Evolutionary conservation across 2,329 filamentous ascomycete species (phyloP).

Genomic region (Microascus cirrosus): DNA sequence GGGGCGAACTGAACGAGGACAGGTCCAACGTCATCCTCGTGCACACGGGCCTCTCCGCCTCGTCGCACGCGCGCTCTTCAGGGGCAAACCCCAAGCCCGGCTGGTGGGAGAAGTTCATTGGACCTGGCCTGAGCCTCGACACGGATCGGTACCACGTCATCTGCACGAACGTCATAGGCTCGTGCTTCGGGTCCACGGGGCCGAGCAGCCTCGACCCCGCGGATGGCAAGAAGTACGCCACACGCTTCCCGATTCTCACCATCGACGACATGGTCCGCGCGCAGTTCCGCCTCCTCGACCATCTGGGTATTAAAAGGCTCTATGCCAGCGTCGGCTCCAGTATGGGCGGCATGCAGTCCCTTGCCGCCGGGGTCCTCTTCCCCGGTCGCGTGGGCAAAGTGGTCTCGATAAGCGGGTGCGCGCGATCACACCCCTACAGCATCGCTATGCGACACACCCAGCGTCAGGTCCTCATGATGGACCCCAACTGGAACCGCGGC

Average conservation of each 20-base stretch:
- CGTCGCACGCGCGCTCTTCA: slow-evolving; percentile 94
- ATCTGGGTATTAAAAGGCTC: slow-evolving; percentile 63
- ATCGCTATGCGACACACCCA: slow-evolving; percentile 98
- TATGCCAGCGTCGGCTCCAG: slow-evolving; percentile 91
- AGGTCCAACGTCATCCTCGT: slow-evolving; percentile 83
- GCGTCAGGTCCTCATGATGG: slow-evolving; percentile 97
- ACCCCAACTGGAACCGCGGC: slow-evolving; percentile 90
- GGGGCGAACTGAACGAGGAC: slow-evolving; percentile 71
- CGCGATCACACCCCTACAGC: slow-evolving; percentile 89
- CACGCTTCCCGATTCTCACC: slow-evolving; percentile 88
- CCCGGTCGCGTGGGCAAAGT: slow-evolving; percentile 72
- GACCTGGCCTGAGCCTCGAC: slow-evolving; percentile 72
- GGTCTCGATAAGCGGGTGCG: slow-evolving; percentile 86
- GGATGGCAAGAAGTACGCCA: slow-evolving; percentile 82
- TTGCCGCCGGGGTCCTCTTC: slow-evolving; percentile 77
- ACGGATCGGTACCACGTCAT: slow-evolving; percentile 88
- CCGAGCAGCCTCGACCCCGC: slow-evolving; percentile 80
- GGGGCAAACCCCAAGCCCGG: slow-evolving; percentile 73
- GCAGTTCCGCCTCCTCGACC: slow-evolving; percentile 81
- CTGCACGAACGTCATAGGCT: slow-evolving; percentile 92
- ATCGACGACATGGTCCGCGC: slow-evolving; percentile 97
- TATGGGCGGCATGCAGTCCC: slow-evolving; percentile 97
- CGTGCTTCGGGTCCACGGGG: slow-evolving; percentile 92
- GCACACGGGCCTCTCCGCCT: slow-evolving; percentile 92
- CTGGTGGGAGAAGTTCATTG: slow-evolving; percentile 99